These are phyloP conservation scores for Fusarium oligoseptatum DNA, from an alignment of 2,329 filamentous ascomycete genomes.

Conservation along the genomic window DNA sequence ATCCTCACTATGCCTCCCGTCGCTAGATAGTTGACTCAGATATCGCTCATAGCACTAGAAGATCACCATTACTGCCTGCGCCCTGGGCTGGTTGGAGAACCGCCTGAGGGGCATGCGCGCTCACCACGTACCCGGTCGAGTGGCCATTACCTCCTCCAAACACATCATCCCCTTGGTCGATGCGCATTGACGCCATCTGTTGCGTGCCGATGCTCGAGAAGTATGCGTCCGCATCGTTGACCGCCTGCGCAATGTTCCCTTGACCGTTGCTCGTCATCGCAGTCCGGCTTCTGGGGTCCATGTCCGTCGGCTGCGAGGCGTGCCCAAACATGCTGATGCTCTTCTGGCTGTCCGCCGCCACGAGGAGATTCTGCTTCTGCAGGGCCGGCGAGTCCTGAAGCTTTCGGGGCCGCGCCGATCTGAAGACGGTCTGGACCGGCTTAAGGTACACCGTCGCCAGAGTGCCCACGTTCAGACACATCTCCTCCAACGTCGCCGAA, in stretches of 20 bases:
- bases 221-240: constrained; percentile 89
- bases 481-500: constrained; percentile 90
- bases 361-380: constrained; percentile 76
- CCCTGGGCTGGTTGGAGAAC: constrained; percentile 78
- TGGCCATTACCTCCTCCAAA: constrained; percentile 71
- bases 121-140: constrained; percentile 77
- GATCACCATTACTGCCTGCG: constrained; percentile 75
- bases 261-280: constrained; percentile 45
- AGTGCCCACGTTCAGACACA: constrained; percentile 96
- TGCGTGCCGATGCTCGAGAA: constrained; percentile 83
- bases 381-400: constrained; percentile 88
- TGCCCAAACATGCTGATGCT: constrained; percentile 70
- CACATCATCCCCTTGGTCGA: constrained; percentile 72
- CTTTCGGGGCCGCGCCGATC: constrained; percentile 83
- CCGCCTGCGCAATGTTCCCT: constrained; percentile 75
- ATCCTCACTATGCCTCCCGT: constrained; percentile 32
- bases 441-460: constrained; percentile 98
- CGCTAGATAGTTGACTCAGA: constrained; percentile 28
- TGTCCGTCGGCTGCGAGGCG: constrained; percentile 64
- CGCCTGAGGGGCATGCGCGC: constrained; percentile 83
- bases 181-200: constrained; percentile 79
- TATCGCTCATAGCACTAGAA: constrained; percentile 71
- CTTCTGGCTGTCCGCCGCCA: constrained; percentile 68
- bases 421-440: constrained; percentile 96
- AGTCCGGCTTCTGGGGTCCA: constrained; percentile 59